A percentile compares a stretch with the other conserved stretches of the same genome.
phyloP scores from a whole-genome alignment of 495 filamentous ascomycete species.

The Bathelium albidoporum region DNA sequence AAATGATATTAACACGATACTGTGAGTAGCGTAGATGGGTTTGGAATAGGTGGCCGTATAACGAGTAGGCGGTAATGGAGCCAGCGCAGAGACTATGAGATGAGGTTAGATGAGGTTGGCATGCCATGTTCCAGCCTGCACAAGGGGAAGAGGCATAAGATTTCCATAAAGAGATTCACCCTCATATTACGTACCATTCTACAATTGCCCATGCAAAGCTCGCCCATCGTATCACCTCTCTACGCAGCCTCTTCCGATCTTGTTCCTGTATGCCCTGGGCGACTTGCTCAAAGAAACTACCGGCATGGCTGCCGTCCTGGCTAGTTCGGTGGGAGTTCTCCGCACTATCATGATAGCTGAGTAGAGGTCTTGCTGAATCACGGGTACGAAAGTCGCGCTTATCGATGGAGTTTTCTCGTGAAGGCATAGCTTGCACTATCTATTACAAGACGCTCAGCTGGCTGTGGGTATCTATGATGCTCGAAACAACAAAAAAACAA shows the following conservation, averaged over 20 bases:
- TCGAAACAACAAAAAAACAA: background rate
- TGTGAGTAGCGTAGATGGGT: slow-evolving; percentile 76
- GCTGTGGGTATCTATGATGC: slow-evolving; percentile 3
- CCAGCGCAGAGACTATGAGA: slow-evolving; percentile 60
- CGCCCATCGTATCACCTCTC: slow-evolving; percentile 39
- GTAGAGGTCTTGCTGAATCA: slow-evolving; percentile 27
- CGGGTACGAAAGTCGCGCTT: slow-evolving; percentile 55
- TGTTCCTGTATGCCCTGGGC: slow-evolving; percentile 51
- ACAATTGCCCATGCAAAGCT: slow-evolving; percentile 54
- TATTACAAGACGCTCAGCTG: background rate
- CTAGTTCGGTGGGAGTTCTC: slow-evolving; percentile 14
- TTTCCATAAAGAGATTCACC: too few species aligned
- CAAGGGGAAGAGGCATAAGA: too few species aligned
- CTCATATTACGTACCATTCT: slow-evolving; percentile 35
- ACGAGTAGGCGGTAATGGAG: slow-evolving; percentile 75
- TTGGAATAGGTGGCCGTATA: slow-evolving; percentile 85
- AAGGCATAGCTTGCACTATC: background rate
- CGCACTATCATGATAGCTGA: slow-evolving; percentile 26
- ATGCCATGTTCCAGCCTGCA: too few species aligned
- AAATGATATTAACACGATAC: slow-evolving; percentile 79
- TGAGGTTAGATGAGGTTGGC: background rate
- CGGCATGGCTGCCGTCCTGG: slow-evolving; percentile 36
- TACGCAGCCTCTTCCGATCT: slow-evolving; percentile 44
- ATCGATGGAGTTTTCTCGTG: slow-evolving; percentile 32
- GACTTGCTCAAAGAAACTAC: slow-evolving; percentile 50